These are phyloP conservation scores for Aspergillus bertholletiae DNA, from an alignment of 495 filamentous ascomycete species.

Conservation along the genomic window DNA sequence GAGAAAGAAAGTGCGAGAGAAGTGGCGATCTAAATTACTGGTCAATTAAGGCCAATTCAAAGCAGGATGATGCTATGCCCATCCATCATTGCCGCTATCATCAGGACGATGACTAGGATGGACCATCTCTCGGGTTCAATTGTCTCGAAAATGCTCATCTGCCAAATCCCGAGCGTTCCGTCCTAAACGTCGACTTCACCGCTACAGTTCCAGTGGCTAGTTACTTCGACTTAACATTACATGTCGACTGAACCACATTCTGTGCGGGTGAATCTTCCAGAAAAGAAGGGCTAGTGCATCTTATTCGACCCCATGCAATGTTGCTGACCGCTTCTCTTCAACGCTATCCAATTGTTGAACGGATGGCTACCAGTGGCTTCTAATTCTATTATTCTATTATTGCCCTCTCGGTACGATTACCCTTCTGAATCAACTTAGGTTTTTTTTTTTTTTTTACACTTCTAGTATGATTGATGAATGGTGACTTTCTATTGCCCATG, in stretches of 20 bases:
- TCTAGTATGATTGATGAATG: background rate
- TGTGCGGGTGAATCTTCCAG: slow-evolving; percentile 9
- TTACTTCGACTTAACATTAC: background rate
- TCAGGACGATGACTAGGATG: background rate
- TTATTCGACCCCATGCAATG: background rate
- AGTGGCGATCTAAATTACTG: slow-evolving; percentile 1
- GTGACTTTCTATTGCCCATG: background rate
- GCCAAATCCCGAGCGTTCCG: background rate
- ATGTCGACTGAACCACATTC: background rate
- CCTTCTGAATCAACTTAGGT: slow-evolving; percentile 1
- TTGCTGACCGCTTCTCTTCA: slow-evolving; percentile 22
- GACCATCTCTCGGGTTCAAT: background rate
- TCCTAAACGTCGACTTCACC: background rate
- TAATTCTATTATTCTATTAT: too few relatives aligned
- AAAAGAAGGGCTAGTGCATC: slow-evolving; percentile 3
- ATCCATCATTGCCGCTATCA: slow-evolving; percentile 2
- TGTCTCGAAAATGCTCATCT: too few relatives aligned
- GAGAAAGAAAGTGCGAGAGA: too few relatives aligned
- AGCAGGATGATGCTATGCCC: background rate
- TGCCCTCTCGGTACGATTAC: slow-evolving; percentile 5
- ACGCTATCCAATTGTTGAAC: slow-evolving; percentile 3
- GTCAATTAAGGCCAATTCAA: background rate
- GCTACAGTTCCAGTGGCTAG: background rate
- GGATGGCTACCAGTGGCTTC: slow-evolving; percentile 8
- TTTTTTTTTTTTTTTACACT: slow-evolving; percentile 2